Evolutionary conservation across 805 yeast genomes (phyloP), one percentile per base, ranked within the genome.

Genomic region (Hanseniaspora valbyensis): DNA sequence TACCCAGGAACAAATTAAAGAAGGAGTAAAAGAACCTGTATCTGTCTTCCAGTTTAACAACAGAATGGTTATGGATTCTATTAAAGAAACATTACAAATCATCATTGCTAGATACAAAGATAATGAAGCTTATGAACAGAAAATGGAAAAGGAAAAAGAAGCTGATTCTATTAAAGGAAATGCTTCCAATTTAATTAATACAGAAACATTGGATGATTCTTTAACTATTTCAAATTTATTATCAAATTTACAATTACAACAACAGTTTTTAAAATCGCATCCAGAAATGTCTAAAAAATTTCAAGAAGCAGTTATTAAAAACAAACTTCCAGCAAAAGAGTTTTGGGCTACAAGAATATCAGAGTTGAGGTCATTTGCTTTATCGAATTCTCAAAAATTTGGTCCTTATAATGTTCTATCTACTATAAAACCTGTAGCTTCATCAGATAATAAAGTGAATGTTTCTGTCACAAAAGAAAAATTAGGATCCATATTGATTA

Each of bases 351-450:
- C 89, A 5, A 69, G 96, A 55, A 69, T 88, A 10, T 85, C 86
- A 58, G 71, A 83, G 24, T 66, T 92, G 50, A 69, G 97, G 49
- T 87, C 96, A 0, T 86, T 77, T 67, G 96, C 96, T 0, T 74
- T 92, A 55, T 77, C 90, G 8, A 75, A 78, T 16, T 76, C 87
- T 19, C 98, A 92, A 61, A 83, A 84, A 56, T 72, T 82, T 44
- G 98, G 98, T 0, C 92, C 95, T 0, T 92, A 89, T 63, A 92
- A 92, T 61, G 97, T 92, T 0, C 68, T 92, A 49, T 83, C 95
- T 40, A 87, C 97, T 0, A 90, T 92, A 55, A 86, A 84, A 60
- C 96, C 97, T 0, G 90, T 87, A 7, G 95, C 96, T 0, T 80
- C 94, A 0, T 77, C 86, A 50, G 97, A 90, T 60, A 90, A 90